Evolutionary conservation across 352 stramenopile genomes (phyloP).

Genomic region (Blastocystis sp.): DNA sequence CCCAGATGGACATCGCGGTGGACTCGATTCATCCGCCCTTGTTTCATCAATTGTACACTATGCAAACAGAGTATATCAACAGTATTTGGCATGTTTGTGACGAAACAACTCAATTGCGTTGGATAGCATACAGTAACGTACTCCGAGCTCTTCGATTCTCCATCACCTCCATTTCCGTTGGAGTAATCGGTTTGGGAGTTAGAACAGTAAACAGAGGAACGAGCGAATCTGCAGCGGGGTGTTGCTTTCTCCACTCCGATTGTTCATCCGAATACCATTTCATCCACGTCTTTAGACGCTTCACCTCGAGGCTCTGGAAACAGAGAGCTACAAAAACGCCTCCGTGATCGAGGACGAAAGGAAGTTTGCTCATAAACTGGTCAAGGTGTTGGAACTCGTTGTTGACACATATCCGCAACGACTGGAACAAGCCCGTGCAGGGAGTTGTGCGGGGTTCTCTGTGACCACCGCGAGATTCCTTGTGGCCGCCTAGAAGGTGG

Average conservation of each 20-base stretch:
- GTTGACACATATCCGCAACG: slow-evolving; percentile 59
- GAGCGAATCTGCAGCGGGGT: background rate
- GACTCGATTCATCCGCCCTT: background rate
- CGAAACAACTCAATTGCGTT: background rate
- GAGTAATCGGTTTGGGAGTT: background rate
- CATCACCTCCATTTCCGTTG: background rate
- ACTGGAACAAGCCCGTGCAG: slow-evolving; percentile 57
- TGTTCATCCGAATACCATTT: background rate
- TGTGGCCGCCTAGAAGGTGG: background rate
- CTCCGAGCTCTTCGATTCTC: background rate
- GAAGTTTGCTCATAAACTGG: slow-evolving; percentile 7
- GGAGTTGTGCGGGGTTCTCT: too few relatives aligned
- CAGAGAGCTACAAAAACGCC: slow-evolving; percentile 55
- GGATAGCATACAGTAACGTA: background rate
- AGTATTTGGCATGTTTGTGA: background rate
- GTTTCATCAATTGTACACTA: slow-evolving; percentile 13
- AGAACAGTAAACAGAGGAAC: background rate
- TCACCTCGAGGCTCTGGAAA: slow-evolving; percentile 59
- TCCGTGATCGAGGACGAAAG: slow-evolving; percentile 32
- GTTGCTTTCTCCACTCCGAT: background rate
- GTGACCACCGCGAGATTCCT: background rate
- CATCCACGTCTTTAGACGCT: slow-evolving; percentile 31
- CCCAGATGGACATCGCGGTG: background rate
- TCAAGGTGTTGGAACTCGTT: slow-evolving; percentile 56
- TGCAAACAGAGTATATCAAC: background rate